Percentiles rank a stretch among this genome's conserved stretches.
Evolutionary conservation across 2,329 filamentous ascomycete genomes (phyloP).

Genomic region (Exophiala bonariae): DNA sequence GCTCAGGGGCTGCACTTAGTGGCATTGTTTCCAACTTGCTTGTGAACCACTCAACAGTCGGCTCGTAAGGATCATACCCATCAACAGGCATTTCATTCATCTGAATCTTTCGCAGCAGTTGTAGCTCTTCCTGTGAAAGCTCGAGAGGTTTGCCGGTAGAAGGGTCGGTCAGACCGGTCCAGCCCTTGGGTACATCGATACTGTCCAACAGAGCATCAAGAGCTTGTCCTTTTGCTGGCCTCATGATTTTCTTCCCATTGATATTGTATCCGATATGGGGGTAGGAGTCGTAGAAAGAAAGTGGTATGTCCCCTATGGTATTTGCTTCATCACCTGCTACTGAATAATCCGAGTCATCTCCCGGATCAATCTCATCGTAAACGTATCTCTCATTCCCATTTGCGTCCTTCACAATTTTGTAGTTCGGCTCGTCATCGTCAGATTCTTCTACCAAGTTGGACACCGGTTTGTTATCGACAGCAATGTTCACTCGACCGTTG

Average conservation of each 20-base stretch:
- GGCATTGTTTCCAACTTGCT: slow-evolving; percentile 91
- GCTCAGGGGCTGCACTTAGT: slow-evolving; percentile 88
- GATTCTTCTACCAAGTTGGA: slow-evolving; percentile 22
- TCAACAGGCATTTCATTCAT: slow-evolving; percentile 85
- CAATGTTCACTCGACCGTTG: neutral
- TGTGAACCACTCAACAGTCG: slow-evolving; percentile 92
- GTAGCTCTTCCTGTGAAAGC: slow-evolving; percentile 81
- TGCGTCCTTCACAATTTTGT: slow-evolving; percentile 71
- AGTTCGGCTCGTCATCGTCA: slow-evolving; percentile 51
- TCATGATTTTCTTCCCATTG: slow-evolving; percentile 97
- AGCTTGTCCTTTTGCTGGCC: slow-evolving; percentile 89
- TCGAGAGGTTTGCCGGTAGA: slow-evolving; percentile 90
- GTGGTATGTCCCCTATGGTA: slow-evolving; percentile 91
- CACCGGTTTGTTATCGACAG: neutral
- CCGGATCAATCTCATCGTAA: slow-evolving; percentile 89
- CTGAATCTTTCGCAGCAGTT: slow-evolving; percentile 84
- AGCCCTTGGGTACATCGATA: slow-evolving; percentile 95
- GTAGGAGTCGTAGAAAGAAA: slow-evolving; percentile 95
- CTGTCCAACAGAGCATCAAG: slow-evolving; percentile 91
- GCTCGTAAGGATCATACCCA: slow-evolving; percentile 90
- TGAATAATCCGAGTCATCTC: slow-evolving; percentile 94
- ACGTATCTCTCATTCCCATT: slow-evolving; percentile 89
- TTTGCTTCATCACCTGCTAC: slow-evolving; percentile 78
- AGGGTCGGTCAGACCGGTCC: slow-evolving; percentile 93
- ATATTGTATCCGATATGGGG: slow-evolving; percentile 99